A percentile compares a stretch with the other conserved stretches of the same genome.
phyloP scores from a whole-genome alignment of 2,329 filamentous ascomycete species.

The Aspergillus latus region DNA sequence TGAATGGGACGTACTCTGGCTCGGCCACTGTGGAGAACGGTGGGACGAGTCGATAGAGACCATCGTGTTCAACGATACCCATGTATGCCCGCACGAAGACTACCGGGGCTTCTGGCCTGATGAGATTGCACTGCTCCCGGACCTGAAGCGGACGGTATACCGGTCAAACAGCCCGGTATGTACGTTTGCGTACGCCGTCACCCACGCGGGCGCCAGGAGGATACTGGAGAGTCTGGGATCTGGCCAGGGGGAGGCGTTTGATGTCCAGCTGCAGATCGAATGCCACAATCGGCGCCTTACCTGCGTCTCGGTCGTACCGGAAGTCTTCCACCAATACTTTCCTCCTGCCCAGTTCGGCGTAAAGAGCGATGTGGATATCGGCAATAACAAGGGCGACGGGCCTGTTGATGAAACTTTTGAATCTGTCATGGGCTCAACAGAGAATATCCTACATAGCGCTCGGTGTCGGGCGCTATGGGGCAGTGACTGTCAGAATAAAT shows the following conservation, averaged over 20 bases:
- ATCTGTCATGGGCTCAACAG: constrained; percentile 32
- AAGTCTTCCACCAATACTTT: constrained; percentile 38
- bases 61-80: constrained; percentile 24
- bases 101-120: constrained; percentile 20
- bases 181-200: constrained; percentile 38
- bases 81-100: constrained; percentile 24
- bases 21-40: constrained; percentile 36
- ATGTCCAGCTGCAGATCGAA: constrained; percentile 33
- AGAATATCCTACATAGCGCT: constrained; percentile 37
- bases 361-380: constrained; percentile 24
- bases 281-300: constrained; percentile 30
- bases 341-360: constrained; percentile 30
- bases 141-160: constrained; percentile 30
- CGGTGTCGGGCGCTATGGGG: constrained; percentile 35
- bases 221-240: constrained; percentile 30
- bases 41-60: constrained; percentile 20
- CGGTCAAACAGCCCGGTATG: constrained; percentile 31
- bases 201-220: constrained; percentile 42
- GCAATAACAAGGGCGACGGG: constrained; percentile 22
- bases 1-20: constrained; percentile 41
- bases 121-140: constrained; percentile 13
- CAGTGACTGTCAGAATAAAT: neutral
- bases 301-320: constrained; percentile 42
- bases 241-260: constrained; percentile 37
- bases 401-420: constrained; percentile 26